Conservation (phyloP, 1,284 basidiomycete genomes). For the Earliella scabrosa region DNA sequence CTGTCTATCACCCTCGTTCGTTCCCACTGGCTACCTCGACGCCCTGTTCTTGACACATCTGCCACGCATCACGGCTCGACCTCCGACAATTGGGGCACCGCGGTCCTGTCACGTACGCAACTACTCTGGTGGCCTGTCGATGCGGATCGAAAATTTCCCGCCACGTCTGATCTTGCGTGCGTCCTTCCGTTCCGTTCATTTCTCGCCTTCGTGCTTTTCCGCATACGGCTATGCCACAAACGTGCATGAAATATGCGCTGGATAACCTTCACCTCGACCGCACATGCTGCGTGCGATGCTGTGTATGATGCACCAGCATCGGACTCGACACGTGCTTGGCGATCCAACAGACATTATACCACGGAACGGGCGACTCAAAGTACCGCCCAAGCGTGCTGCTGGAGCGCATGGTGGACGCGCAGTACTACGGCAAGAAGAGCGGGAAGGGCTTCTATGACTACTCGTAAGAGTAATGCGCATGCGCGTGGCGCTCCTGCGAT, state of each 20-base stretch:
- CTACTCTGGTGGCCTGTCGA: neutral
- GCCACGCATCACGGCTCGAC: conserved; percentile 2
- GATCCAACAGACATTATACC: conserved; percentile 88
- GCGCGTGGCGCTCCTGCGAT: neutral
- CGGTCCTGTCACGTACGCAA: conserved; percentile 9
- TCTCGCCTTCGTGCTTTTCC: neutral
- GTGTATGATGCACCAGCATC: conserved; percentile 58
- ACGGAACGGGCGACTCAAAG: conserved; percentile 93
- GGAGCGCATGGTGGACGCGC: conserved; percentile 95
- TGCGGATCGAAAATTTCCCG: neutral
- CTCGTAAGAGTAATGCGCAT: conserved; percentile 21
- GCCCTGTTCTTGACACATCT: neutral
- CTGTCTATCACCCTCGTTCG: neutral
- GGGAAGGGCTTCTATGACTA: conserved; percentile 92
- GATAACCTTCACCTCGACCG: neutral
- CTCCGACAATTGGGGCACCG: neutral
- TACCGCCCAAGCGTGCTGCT: conserved; percentile 93
- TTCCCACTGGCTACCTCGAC: neutral
- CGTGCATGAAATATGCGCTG: neutral
- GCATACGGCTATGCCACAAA: neutral
- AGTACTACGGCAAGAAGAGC: conserved; percentile 93
- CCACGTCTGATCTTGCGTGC: conserved; percentile 16
- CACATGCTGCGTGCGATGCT: conserved; percentile 3
- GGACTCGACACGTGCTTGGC: conserved; percentile 91
- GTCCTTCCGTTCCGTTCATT: neutral